phyloP scores from a whole-genome alignment of 495 filamentous ascomycete genomes.

The Lindgomyces ingoldianus region DNA sequence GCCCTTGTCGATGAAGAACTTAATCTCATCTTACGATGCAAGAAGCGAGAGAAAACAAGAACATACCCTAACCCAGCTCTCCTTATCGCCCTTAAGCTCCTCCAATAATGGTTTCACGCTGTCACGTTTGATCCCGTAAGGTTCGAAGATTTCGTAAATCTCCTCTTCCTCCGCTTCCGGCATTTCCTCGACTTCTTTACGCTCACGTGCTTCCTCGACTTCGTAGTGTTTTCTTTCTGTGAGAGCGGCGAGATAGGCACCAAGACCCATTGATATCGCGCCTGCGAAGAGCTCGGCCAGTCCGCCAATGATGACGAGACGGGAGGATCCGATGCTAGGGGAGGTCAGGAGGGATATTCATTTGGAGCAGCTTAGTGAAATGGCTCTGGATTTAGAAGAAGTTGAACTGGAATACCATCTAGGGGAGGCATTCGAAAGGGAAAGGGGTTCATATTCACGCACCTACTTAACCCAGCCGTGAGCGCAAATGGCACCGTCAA shows the following conservation, averaged over 20 bases:
- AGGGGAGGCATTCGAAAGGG: no score
- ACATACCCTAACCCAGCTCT: slow-evolving; percentile 46
- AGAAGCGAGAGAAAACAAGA: no score
- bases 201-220: slow-evolving; percentile 51
- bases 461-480: slow-evolving; percentile 58
- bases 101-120: slow-evolving; percentile 46
- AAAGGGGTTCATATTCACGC: not conserved
- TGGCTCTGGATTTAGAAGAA: no score
- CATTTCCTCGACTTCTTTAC: slow-evolving; percentile 45
- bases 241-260: slow-evolving; percentile 59
- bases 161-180: slow-evolving; percentile 44
- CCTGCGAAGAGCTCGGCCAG: slow-evolving; percentile 68
- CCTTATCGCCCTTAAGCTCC: slow-evolving; percentile 45
- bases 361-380: no score
- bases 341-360: not conserved
- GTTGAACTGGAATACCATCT: no score
- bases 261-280: slow-evolving; percentile 70
- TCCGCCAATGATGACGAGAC: slow-evolving; percentile 68
- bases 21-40: no score
- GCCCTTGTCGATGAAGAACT: no score
- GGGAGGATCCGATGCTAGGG: slow-evolving; percentile 53
- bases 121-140: slow-evolving; percentile 47
- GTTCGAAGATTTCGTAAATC: slow-evolving; percentile 43
- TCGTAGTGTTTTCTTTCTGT: slow-evolving; percentile 54
- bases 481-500: slow-evolving; percentile 67